These are phyloP conservation scores for Solanum hybrid DNA, from an alignment of 305 asterid genomes.

Conservation along the genomic window DNA sequence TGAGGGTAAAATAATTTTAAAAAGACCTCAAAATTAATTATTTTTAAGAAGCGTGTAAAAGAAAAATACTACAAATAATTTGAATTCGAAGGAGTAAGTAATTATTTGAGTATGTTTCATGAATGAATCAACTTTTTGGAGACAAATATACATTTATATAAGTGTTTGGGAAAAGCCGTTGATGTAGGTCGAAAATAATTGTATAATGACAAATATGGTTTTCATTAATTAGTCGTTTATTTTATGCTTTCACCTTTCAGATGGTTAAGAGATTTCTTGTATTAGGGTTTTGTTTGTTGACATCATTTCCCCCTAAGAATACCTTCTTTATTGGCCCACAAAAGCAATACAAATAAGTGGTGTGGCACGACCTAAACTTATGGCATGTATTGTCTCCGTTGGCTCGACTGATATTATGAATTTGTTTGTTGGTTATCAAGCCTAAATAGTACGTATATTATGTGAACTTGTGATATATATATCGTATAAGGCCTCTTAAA, in stretches of 20 bases:
- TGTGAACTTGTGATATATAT: neutral
- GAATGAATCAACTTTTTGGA: neutral
- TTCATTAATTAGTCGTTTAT: neutral
- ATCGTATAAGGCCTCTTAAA: neutral
- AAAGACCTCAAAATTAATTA: neutral
- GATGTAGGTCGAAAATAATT: neutral
- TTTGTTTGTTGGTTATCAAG: neutral
- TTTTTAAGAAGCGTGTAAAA: neutral
- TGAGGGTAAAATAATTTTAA: neutral
- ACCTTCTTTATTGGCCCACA: neutral
- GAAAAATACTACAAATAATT: neutral
- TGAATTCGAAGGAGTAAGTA: neutral
- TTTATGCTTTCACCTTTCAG: neutral
- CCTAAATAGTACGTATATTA: neutral
- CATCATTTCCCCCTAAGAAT: neutral
- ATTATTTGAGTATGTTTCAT: neutral
- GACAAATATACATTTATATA: neutral
- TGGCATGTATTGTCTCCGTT: neutral
- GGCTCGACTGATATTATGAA: neutral
- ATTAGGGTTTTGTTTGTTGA: neutral
- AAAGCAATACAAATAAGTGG: neutral
- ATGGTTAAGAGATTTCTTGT: constrained; percentile 1
- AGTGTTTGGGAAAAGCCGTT: neutral
- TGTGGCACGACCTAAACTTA: neutral
- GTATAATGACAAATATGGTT: neutral